Evolutionary conservation across 2,329 filamentous ascomycete species (phyloP).

Genomic region (Talaromyces sp.): DNA sequence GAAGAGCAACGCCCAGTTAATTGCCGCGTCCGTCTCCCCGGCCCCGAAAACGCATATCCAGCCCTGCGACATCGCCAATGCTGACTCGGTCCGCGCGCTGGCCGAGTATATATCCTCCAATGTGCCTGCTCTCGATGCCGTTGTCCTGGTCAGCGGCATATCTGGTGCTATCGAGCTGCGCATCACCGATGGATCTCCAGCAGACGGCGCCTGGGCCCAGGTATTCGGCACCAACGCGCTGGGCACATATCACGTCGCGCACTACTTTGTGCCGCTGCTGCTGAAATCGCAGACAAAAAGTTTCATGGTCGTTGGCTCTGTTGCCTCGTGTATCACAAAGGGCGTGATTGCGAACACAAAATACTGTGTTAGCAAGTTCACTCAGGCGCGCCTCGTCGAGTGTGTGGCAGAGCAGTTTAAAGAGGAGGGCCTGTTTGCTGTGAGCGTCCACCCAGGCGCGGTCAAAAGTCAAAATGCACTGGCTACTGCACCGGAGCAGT

Average conservation of each 20-base stretch:
- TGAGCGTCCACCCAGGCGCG: slow-evolving; percentile 30
- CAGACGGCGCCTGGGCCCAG: slow-evolving; percentile 25
- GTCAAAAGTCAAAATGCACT: slow-evolving; percentile 30
- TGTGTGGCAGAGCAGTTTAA: slow-evolving; percentile 29
- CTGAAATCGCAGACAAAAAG: slow-evolving; percentile 20
- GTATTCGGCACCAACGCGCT: slow-evolving; percentile 29
- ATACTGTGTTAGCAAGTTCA: slow-evolving; percentile 31
- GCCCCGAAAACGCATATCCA: slow-evolving; percentile 20
- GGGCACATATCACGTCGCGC: slow-evolving; percentile 32
- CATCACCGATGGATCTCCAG: slow-evolving; percentile 23
- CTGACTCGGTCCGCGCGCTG: slow-evolving; percentile 20
- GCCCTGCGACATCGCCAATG: slow-evolving; percentile 24
- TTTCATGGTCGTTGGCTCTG: slow-evolving; percentile 25
- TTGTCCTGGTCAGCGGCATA: slow-evolving; percentile 18
- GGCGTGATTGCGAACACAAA: slow-evolving; percentile 38
- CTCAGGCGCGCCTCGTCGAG: slow-evolving; percentile 32
- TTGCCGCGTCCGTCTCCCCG: slow-evolving; percentile 14
- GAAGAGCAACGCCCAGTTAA: slow-evolving; percentile 16
- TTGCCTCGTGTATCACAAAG: slow-evolving; percentile 28
- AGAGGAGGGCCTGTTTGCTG: slow-evolving; percentile 18
- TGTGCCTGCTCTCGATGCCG: slow-evolving; percentile 13
- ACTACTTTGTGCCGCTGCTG: slow-evolving; percentile 28
- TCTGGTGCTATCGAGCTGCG: slow-evolving; percentile 28
- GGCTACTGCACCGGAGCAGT: slow-evolving; percentile 18
- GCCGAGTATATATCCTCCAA: slow-evolving; percentile 10